phyloP scores from a whole-genome alignment of 371 early-diverging fungal species.

The Globomyces sp. region DNA sequence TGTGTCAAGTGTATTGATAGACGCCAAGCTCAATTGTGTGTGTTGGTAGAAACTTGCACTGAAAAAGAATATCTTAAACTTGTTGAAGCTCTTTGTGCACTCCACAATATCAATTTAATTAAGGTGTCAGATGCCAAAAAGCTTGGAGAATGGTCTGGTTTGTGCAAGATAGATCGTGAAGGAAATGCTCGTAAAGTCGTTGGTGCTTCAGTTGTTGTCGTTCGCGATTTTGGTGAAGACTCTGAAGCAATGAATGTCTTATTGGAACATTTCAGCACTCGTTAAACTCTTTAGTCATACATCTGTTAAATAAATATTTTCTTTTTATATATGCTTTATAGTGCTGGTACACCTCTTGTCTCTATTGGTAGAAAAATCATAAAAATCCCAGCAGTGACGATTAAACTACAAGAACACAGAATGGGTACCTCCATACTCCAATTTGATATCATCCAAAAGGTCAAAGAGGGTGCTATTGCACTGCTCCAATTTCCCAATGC shows the following conservation, averaged over 20 bases:
- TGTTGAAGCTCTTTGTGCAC: constrained; percentile 96
- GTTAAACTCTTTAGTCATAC: constrained; percentile 19
- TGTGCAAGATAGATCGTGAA: constrained; percentile 98
- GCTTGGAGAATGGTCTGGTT: constrained; percentile 99
- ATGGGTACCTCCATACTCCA: too few relatives aligned
- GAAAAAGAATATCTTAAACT: constrained; percentile 95
- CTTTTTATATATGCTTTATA: neutral
- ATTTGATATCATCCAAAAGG: constrained; percentile 62
- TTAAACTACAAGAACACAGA: too few relatives aligned
- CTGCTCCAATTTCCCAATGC: constrained; percentile 75
- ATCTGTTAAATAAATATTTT: too few relatives aligned
- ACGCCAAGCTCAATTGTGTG: constrained; percentile 94
- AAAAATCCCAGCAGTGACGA: neutral
- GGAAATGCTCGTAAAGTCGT: constrained; percentile 98
- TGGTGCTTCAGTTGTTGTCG: constrained; percentile 93
- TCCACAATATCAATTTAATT: constrained; percentile 98
- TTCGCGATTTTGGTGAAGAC: constrained; percentile 95
- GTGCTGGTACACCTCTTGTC: neutral
- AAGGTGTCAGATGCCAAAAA: constrained; percentile 97
- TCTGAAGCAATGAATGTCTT: constrained; percentile 96
- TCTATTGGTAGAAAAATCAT: neutral
- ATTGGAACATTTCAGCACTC: constrained; percentile 66
- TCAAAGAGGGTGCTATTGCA: constrained; percentile 70
- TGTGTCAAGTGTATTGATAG: constrained; percentile 96
- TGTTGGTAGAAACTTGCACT: constrained; percentile 93